Conservation (phyloP, 73 alveolate species). For the Tetrahymena thermophila region DNA sequence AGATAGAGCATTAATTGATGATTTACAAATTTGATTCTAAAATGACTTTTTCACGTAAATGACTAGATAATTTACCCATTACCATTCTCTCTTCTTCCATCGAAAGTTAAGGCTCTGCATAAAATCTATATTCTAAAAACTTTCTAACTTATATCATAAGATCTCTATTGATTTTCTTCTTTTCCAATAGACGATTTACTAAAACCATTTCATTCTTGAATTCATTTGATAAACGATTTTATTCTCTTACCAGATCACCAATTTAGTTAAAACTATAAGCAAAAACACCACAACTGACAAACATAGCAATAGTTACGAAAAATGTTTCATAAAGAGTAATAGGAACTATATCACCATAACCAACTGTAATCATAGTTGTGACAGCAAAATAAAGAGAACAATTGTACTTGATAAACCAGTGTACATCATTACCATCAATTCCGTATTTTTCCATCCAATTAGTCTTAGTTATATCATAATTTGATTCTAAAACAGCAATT, state of each 20-base stretch:
- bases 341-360: constrained; percentile 38
- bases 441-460: background rate
- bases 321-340: constrained; percentile 23
- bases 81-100: constrained; percentile 1
- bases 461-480: background rate
- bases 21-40: background rate
- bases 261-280: constrained; percentile 29
- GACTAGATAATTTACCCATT: background rate
- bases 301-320: constrained; percentile 16
- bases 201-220: constrained; percentile 8
- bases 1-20: background rate
- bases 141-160: background rate
- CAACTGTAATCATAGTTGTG: constrained; percentile 40
- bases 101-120: background rate
- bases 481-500: background rate
- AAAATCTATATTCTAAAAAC: background rate
- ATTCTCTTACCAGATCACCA: constrained; percentile 9
- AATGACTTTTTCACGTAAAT: background rate
- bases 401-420: background rate
- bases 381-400: constrained; percentile 40
- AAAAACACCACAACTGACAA: constrained; percentile 21
- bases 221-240: background rate
- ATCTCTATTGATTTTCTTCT: background rate
- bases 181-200: background rate
- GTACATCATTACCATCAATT: background rate